Evolutionary conservation across 306 rosid species (phyloP), one percentile per base, ranked within the genome.

Genomic region (Fagus sylvatica): DNA sequence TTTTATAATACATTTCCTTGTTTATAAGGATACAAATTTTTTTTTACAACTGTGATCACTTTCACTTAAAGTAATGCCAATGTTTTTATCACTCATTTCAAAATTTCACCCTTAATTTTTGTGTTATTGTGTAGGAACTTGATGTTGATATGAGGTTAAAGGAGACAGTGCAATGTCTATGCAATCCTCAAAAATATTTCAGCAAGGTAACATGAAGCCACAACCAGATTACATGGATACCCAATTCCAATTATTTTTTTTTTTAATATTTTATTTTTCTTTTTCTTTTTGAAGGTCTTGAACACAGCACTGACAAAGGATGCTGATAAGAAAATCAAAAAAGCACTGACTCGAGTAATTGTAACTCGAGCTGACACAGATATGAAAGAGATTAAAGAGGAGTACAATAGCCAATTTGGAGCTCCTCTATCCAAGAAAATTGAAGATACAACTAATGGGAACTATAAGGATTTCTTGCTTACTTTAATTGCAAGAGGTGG

Each of bases 381-480:
- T 83, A 87, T 93, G 85, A 91, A 87, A 79, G 87, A 79, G 57
- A 91, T 95, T 75, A 85, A 80, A 71, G 80, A 77, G 12, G 91
- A 93, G 79, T 93, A 79, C 81, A 65, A 91, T 17, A 77, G 57
- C 12, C 56, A 41, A 0, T 85, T 70, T 84, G 97, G 96, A 75
- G 87, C 72, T 85, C 65, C 93, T 41, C 77, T 93, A 49, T 10
- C 83, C 3, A 83, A 86, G 39, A 89, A 86, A 82, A 85, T 95
- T 74, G 96, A 86, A 78, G 88, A 84, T 43, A 72, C 76, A 6
- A 84, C 97, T 39, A 85, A 82, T 72, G 99, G 99, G 46, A 93
- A 80, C 80, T 95, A 86, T 39, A 93, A 91, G 86, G 99, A 93
- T 88, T 87, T 95, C 87, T 86, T 93, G 86, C 85, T 93, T 37